These are phyloP conservation scores for Cladorrhinum sp. DNA, from an alignment of 2,329 filamentous ascomycete species.

Conservation along the genomic window DNA sequence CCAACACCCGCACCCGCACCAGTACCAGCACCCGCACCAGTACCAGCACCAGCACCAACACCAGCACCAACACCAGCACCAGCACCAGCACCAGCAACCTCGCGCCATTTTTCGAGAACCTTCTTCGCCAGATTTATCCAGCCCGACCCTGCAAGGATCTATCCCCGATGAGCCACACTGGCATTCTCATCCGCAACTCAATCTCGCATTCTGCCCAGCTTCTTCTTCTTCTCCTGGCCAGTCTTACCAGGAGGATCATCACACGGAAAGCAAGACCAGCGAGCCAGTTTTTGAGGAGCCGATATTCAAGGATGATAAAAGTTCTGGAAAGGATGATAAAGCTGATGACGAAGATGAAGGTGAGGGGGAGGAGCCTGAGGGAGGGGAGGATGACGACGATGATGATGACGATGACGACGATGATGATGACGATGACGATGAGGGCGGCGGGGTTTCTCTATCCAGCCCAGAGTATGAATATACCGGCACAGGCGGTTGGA, in stretches of 20 bases:
- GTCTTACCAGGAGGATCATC: background rate
- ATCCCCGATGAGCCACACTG: background rate
- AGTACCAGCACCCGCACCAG: too few relatives aligned
- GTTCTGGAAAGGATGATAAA: background rate
- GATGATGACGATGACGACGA: background rate
- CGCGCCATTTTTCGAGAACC: background rate
- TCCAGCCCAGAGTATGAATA: background rate
- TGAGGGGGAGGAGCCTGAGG: too few relatives aligned
- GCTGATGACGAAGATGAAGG: background rate
- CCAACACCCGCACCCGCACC: background rate
- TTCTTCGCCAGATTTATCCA: background rate
- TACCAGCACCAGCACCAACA: background rate
- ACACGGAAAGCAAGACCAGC: background rate
- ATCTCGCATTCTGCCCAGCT: background rate
- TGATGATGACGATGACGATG: background rate
- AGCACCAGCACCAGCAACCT: background rate
- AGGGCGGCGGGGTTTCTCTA: background rate
- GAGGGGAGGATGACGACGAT: background rate
- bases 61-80: background rate
- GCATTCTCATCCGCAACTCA: background rate
- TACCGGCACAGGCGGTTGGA: background rate
- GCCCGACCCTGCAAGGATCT: background rate
- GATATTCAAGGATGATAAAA: background rate
- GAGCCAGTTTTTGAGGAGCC: too few relatives aligned
- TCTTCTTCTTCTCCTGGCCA: background rate